phyloP scores from a whole-genome alignment of 2,329 filamentous ascomycete genomes.

The Cercospora nicotianae region DNA sequence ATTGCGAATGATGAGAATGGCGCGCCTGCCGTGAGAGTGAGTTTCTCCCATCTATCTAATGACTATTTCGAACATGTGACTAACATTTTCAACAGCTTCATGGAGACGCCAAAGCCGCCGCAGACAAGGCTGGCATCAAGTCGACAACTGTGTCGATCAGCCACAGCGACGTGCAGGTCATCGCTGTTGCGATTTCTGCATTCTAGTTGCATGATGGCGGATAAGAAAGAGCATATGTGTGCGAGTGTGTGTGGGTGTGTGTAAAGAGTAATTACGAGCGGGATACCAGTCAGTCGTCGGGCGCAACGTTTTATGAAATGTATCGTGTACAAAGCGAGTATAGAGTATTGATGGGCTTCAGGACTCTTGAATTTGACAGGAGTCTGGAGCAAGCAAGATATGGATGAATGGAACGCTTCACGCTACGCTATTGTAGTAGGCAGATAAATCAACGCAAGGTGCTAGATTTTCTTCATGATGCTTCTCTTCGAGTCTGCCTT shows the following conservation, averaged over 20 bases:
- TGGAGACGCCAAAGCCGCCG: constrained; percentile 77
- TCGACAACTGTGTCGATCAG: constrained; percentile 91
- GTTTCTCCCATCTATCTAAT: no score
- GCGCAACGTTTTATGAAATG: background rate
- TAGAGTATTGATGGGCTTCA: background rate
- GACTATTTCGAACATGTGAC: constrained; percentile 3
- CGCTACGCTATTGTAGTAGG: background rate
- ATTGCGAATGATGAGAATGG: constrained; percentile 78
- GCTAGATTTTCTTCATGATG: background rate
- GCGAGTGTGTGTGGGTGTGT: background rate
- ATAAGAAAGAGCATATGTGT: background rate
- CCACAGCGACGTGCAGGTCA: constrained; percentile 89
- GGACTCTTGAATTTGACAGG: background rate
- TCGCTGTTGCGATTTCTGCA: constrained; percentile 70
- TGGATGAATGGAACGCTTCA: background rate
- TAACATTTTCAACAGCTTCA: constrained; percentile 63
- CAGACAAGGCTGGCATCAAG: constrained; percentile 84
- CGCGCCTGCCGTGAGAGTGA: constrained; percentile 80
- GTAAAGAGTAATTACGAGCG: background rate
- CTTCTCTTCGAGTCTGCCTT: background rate
- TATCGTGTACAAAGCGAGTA: background rate
- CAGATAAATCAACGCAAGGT: background rate
- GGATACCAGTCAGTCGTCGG: background rate
- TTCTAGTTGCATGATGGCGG: constrained; percentile 26
- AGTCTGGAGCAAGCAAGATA: background rate